Base-by-base conservation (phyloP, 1,284 basidiomycete species). In the Pulveroboletus sp. region DNA sequence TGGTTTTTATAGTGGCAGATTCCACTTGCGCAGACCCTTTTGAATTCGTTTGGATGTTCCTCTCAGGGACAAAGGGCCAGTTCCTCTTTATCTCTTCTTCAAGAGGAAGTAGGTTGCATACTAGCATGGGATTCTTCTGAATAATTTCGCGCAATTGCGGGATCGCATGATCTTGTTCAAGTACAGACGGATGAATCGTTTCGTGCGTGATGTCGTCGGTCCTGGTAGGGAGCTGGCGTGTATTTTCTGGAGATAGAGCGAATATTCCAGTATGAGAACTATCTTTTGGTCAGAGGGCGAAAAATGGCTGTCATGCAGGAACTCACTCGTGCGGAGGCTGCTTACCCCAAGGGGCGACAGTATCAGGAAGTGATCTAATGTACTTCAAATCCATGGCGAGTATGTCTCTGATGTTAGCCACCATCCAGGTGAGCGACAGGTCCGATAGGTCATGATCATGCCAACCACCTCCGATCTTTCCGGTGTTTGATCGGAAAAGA, bases 401-500 rank as follows among this genome's bases (percentile, higher is more conserved):
- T 3, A 82, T 77, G 51, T 80, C 75, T 42, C 72, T 74, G 40
- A 88, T 68, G 55, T 86, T 79, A 6, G 83, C 78, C 51, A 78
- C 77, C 83, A 89, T 87, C 87, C 87, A 89, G 43, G 74, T 74
- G 42, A 89, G 71, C 7, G 83, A 77, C 36, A 88, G 48, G 62
- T 88, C 84, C 1, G 86, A 76, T n/a, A 89, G 66, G 61, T 89
- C 87, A 65, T 87, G 87, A 43, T 81, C 75, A 33, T 75, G 66
- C 69, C 82, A 89, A 36, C 86, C 86, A 24, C 87, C 86, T 39
- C 86, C 87, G 52, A 88, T 78, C 85, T 87, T 54, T 54, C 24
- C 37, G 36, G 8, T 21, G n/a, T 29, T 50, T 48, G 11, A 54
- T 63, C 19, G 54, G 40, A 46, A 50, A 52, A 26, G 37, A 50